Base-by-base conservation (phyloP, 371 early-diverging fungal genomes). In the Mortierella sp. region DNA sequence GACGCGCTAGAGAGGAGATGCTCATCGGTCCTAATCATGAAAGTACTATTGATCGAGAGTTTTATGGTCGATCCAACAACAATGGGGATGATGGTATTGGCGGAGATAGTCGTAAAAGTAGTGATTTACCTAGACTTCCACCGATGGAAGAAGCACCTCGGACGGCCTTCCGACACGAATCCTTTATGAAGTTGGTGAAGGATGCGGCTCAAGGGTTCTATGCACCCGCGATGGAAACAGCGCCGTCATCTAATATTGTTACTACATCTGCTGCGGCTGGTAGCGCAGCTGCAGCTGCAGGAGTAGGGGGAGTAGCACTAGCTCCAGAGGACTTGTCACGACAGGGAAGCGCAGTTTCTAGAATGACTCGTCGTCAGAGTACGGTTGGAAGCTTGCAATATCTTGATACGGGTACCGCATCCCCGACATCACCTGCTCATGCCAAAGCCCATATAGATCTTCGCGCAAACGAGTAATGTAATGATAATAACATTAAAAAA, bases 191-290 rank as follows among this genome's bases (percentile, higher is more conserved):
- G 5, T 15, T 76, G 48, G 76, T 67, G 28, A 64, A 69, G 61
- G 76, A 67, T 46, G 76, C 68, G 0, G 66, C 65, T 28, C 60
- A 61, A 32, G 65, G 76, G 28, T 76, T 64, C 61, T 76, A 70
- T 60, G 60, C 64, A 6, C 69, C 68, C 5, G 7, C 53, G 1
- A 14, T 51, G 28, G 50, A 48, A 12, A 27, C 34, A 12, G 21
- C 24, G 0, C 43, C 21, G n/a, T 12, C 53, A 34, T 9, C 21
- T 14, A 21, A 15, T 3, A 26, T 34, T 26, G 24, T 51, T 8
- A 41, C 32, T 34, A 34, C 58, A 30, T 50, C 39, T 7, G 58
- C 43, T 17, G 31, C 19, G 37, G 44, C 42, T 23, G 69, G 60
- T 15, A 39, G 44, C 17, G 41, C 55, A 21, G 50, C 43, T 21